Conservation (phyloP, 257 asterid genomes). For the Nicotiana obtusifolia region DNA sequence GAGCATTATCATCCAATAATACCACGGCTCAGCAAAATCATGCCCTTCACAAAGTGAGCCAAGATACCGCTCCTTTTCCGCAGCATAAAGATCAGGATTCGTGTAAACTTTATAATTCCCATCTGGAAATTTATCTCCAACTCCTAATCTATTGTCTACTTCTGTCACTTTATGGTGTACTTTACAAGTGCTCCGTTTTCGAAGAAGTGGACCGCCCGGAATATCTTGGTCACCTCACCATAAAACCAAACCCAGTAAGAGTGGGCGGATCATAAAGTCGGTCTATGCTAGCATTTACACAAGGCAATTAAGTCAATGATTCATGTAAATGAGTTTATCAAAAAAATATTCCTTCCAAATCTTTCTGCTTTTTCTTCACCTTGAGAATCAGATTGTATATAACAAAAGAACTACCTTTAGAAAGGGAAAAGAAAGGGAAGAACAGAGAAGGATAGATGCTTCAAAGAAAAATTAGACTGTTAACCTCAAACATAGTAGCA, state of each 20-base stretch:
- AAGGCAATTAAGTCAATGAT: neutral
- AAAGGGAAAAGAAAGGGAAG: neutral
- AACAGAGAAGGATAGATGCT: neutral
- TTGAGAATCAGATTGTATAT: neutral
- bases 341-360: neutral
- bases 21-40: slow-evolving; percentile 46
- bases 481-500: neutral
- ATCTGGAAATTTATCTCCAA: slow-evolving; percentile 56
- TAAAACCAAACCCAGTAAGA: slow-evolving; percentile 12
- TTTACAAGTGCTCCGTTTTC: slow-evolving; percentile 32
- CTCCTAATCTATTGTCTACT: slow-evolving; percentile 53
- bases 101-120: slow-evolving; percentile 27
- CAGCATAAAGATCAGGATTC: slow-evolving; percentile 69
- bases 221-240: slow-evolving; percentile 28
- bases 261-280: neutral
- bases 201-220: slow-evolving; percentile 8
- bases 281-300: neutral
- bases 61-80: slow-evolving; percentile 64
- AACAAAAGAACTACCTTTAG: neutral
- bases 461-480: neutral
- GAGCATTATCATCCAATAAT: slow-evolving; percentile 83
- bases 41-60: slow-evolving; percentile 61
- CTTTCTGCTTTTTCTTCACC: neutral
- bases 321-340: neutral
- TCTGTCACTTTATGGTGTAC: slow-evolving; percentile 55